Conservation (phyloP, 768 basidiomycete genomes). For the Phlebiopsis flavidoalba region DNA sequence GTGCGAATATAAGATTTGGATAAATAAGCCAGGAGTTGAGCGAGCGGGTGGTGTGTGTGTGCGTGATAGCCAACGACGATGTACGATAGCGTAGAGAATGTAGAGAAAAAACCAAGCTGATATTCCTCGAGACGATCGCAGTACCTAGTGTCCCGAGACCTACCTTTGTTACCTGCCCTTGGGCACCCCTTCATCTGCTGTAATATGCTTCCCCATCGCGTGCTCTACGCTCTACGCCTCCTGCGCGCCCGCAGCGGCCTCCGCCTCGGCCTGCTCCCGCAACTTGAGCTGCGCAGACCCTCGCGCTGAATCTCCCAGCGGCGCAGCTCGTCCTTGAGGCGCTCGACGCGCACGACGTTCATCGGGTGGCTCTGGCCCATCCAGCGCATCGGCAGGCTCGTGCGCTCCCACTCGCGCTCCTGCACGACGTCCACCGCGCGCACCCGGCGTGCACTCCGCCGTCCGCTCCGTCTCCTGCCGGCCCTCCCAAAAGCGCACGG, state of each 20-base stretch:
- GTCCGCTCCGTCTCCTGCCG: slow-evolving; percentile 33
- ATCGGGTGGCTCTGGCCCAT: slow-evolving; percentile 65
- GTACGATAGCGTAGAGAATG: background rate
- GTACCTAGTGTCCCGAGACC: too few relatives aligned
- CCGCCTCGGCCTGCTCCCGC: slow-evolving; percentile 7
- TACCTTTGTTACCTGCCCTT: background rate
- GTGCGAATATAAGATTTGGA: background rate
- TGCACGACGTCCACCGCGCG: slow-evolving; percentile 16
- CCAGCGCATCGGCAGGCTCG: slow-evolving; percentile 16
- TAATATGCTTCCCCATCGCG: background rate
- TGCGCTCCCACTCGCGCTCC: slow-evolving; percentile 35
- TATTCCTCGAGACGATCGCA: background rate
- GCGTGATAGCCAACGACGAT: background rate
- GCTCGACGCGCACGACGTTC: slow-evolving; percentile 54
- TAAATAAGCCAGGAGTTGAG: background rate
- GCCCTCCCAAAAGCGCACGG: slow-evolving; percentile 80
- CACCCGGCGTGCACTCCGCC: slow-evolving; percentile 41
- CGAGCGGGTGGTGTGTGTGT: background rate
- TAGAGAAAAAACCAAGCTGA: background rate
- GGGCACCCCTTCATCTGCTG: background rate
- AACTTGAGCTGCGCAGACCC: slow-evolving; percentile 16
- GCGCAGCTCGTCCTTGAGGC: slow-evolving; percentile 59
- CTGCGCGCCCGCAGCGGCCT: background rate
- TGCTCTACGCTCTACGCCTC: too few relatives aligned
- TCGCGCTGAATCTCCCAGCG: slow-evolving; percentile 61